A percentile compares a stretch with the other conserved stretches of the same genome.
Evolutionary conservation across 176 grass and related monocot species (phyloP).

Genomic region (Oryza coarctata): DNA sequence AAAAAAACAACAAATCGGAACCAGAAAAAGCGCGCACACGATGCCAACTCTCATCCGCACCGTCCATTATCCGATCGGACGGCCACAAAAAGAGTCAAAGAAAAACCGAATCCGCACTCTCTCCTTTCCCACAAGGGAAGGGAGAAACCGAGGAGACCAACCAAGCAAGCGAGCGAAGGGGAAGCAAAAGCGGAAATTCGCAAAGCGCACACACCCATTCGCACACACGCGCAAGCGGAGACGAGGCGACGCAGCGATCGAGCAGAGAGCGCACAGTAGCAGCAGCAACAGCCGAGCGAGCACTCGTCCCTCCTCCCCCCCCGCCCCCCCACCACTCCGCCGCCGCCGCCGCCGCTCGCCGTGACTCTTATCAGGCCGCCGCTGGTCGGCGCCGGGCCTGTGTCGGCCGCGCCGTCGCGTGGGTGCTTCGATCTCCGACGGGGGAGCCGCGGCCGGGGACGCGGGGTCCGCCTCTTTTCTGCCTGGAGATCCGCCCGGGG

Average conservation of each 20-base stretch:
- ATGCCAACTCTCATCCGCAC: background rate
- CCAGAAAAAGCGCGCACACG: background rate
- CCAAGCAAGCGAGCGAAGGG: conserved; percentile 4
- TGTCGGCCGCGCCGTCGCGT: background rate
- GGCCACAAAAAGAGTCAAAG: background rate
- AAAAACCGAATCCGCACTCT: background rate
- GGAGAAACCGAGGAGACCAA: background rate
- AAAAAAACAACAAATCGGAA: background rate
- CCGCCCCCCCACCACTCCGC: too few relatives aligned
- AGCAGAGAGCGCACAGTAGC: conserved; percentile 20
- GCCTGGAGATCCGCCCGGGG: conserved; percentile 43
- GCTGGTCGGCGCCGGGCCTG: background rate
- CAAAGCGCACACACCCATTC: background rate
- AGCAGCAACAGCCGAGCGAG: conserved; percentile 19
- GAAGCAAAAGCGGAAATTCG: background rate
- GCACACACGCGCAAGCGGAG: background rate
- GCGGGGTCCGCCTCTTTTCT: background rate
- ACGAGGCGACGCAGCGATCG: conserved; percentile 34
- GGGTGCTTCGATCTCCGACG: background rate
- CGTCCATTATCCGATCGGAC: conserved; percentile 11
- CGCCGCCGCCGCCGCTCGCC: background rate
- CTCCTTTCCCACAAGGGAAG: background rate
- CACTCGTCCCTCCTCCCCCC: background rate
- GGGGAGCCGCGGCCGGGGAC: background rate
- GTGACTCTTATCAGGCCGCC: background rate